Percentiles rank a stretch among this genome's conserved stretches.
These are phyloP conservation scores for Penicillium sp. DNA, from an alignment of 2,329 filamentous ascomycete genomes.

Conservation along the genomic window DNA sequence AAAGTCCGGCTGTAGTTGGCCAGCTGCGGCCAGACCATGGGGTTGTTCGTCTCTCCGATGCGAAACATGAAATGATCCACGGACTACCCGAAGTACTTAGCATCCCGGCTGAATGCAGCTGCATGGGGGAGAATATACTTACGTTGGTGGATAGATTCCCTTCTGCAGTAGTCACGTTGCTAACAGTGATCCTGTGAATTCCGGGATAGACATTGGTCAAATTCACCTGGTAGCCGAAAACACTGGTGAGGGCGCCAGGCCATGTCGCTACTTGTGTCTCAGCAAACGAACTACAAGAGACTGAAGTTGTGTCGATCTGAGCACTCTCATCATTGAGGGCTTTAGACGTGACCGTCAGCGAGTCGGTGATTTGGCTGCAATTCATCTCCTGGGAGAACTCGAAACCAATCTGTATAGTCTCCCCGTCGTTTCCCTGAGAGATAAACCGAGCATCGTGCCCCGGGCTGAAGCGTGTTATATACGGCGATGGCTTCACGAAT, in stretches of 20 bases:
- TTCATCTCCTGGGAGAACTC: slow-evolving; percentile 55
- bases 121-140: not conserved
- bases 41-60: slow-evolving; percentile 51
- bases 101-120: not conserved
- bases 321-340: slow-evolving; percentile 36
- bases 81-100: slow-evolving; percentile 27
- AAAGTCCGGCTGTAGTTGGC: slow-evolving; percentile 53
- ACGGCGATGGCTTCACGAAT: slow-evolving; percentile 43
- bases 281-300: slow-evolving; percentile 40
- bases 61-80: slow-evolving; percentile 56
- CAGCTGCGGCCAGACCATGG: slow-evolving; percentile 47
- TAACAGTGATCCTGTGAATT: slow-evolving; percentile 50
- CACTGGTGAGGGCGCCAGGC: slow-evolving; percentile 49
- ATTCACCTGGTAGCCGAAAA: slow-evolving; percentile 39
- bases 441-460: slow-evolving; percentile 35
- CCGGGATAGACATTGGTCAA: slow-evolving; percentile 30
- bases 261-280: slow-evolving; percentile 43
- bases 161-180: slow-evolving; percentile 42
- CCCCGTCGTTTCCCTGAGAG: not conserved
- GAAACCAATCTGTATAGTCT: slow-evolving; percentile 23
- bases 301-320: slow-evolving; percentile 36
- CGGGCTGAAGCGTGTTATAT: slow-evolving; percentile 35
- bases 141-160: slow-evolving; percentile 36
- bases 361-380: slow-evolving; percentile 46
- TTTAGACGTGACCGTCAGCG: slow-evolving; percentile 47